These are phyloP conservation scores for Leucosporidium scottii DNA, from an alignment of 768 basidiomycete species.

Conservation along the genomic window DNA sequence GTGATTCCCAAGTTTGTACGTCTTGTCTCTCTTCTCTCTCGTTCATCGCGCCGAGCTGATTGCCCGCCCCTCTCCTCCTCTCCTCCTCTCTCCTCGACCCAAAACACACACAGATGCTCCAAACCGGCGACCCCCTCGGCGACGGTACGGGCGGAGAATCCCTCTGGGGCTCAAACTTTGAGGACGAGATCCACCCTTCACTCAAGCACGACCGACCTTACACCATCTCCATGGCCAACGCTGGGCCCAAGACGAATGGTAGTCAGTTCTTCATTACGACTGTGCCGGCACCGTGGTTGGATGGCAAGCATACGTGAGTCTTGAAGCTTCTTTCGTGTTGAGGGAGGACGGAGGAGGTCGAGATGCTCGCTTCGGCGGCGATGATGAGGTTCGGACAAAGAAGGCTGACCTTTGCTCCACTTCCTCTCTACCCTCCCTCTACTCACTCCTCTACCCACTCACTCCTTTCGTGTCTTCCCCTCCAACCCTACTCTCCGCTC, in stretches of 20 bases:
- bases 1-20: conserved; percentile 86
- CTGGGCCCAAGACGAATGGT: conserved; percentile 81
- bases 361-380: not conserved
- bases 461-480: not conserved
- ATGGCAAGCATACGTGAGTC: conserved; percentile 45
- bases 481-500: not conserved
- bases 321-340: not conserved
- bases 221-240: conserved; percentile 77
- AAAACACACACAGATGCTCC: conserved; percentile 59
- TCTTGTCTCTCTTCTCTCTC: not conserved
- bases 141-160: conserved; percentile 87
- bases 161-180: conserved; percentile 84
- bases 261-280: conserved; percentile 99
- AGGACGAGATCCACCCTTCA: conserved; percentile 86
- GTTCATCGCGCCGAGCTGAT: too few species aligned
- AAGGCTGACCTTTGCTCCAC: not conserved
- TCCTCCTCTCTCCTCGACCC: conserved; percentile 2
- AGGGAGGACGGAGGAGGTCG: too few species aligned
- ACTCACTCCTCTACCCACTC: not conserved
- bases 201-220: conserved; percentile 91
- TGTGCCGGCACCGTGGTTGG: conserved; percentile 74
- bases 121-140: conserved; percentile 90
- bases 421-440: too few species aligned
- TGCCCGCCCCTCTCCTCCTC: not conserved
- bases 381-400: not conserved